Evolutionary conservation across 1,139 yeast genomes (phyloP).

Genomic region (Diutina mesorugosa): DNA sequence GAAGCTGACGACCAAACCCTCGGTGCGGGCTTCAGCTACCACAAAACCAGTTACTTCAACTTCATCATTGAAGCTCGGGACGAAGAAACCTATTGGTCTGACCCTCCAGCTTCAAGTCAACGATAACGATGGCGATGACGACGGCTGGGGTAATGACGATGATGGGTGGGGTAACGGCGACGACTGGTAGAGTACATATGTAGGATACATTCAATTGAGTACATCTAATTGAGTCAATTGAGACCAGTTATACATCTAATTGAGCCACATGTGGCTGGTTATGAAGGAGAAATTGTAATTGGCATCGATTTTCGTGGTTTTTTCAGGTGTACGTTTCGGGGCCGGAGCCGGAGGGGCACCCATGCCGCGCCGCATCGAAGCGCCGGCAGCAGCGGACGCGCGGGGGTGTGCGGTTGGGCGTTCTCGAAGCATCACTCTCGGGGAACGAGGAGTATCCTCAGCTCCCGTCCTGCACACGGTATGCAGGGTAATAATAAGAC

Average conservation of each 20-base stretch:
- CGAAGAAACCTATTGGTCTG: constrained; percentile 6
- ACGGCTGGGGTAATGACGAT: constrained; percentile 17
- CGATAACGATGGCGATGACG: constrained; percentile 13
- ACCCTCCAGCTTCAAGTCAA: constrained; percentile 5
- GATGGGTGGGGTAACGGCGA: constrained; percentile 23
- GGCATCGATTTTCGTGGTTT: too few relatives aligned
- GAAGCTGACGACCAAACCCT: neutral
- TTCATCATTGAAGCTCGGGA: constrained; percentile 5
- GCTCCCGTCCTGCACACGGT: too few relatives aligned
- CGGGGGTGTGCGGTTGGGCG: neutral
- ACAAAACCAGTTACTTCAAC: constrained; percentile 5
- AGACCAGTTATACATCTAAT: too few relatives aligned
- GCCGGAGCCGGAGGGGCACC: neutral
- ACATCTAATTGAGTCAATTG: too few relatives aligned
- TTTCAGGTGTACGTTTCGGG: neutral
- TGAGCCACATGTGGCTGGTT: too few relatives aligned
- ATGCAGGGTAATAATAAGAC: too few relatives aligned
- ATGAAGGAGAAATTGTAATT: too few relatives aligned
- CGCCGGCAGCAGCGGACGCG: neutral
- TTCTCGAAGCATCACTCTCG: neutral
- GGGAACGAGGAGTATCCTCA: too few relatives aligned
- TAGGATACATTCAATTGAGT: too few relatives aligned
- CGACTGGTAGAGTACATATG: constrained; percentile 3
- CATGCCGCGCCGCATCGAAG: neutral
- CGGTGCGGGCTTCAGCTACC: neutral